These are phyloP conservation scores for Stygiomarasmius scandens DNA, from an alignment of 1,284 basidiomycete species.

Conservation along the genomic window DNA sequence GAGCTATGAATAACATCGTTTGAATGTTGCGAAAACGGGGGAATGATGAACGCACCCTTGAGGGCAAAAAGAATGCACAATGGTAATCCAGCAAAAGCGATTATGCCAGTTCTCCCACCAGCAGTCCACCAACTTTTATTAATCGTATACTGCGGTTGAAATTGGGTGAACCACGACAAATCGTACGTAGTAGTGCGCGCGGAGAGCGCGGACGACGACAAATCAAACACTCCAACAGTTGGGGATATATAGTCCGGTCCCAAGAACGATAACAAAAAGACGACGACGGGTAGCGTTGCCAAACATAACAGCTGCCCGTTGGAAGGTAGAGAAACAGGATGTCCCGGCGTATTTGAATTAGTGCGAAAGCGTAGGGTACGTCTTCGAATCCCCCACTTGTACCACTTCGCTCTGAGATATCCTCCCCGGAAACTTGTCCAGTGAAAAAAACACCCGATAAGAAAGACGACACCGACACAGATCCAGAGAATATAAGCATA, in stretches of 20 bases:
- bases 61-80: constrained; percentile 78
- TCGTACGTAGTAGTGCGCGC: constrained; percentile 19
- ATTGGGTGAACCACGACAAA: constrained; percentile 30
- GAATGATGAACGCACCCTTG: constrained; percentile 43
- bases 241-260: constrained; percentile 81
- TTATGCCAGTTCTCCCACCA: constrained; percentile 72
- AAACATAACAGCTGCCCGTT: constrained; percentile 62
- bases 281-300: constrained; percentile 41
- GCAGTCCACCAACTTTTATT: constrained; percentile 79
- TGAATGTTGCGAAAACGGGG: not conserved
- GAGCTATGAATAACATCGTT: constrained; percentile 36
- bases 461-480: constrained; percentile 41
- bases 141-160: constrained; percentile 62
- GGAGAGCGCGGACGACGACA: constrained; percentile 12
- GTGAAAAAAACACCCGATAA: constrained; percentile 43
- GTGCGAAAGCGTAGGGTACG: constrained; percentile 40
- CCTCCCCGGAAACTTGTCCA: constrained; percentile 44
- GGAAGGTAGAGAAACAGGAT: constrained; percentile 58
- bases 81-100: constrained; percentile 80
- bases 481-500: constrained; percentile 64
- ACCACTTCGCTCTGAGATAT: constrained; percentile 51
- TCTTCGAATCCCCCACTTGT: constrained; percentile 56
- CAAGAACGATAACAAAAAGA: constrained; percentile 53
- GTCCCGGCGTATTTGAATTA: constrained; percentile 1
- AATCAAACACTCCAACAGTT: constrained; percentile 39